Evolutionary conservation across 352 stramenopile genomes (phyloP).

Genomic region (Phytopythium montanum): DNA sequence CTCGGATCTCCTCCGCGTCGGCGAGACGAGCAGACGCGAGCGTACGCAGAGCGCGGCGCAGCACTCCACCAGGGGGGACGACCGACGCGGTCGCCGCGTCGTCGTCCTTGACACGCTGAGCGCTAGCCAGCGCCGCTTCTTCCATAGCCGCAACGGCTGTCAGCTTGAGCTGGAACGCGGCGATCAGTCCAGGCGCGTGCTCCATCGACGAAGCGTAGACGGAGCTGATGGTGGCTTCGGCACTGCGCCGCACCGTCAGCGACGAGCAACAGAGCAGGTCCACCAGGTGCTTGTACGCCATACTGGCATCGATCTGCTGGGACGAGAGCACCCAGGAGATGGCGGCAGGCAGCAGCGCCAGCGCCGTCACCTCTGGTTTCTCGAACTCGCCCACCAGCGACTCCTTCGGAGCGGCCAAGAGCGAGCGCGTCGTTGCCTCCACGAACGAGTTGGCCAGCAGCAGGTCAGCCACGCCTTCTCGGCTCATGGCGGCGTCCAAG

Average conservation of each 20-base stretch:
- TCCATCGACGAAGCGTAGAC: constrained; percentile 60
- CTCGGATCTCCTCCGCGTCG: constrained; percentile 27
- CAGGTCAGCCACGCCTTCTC: constrained; percentile 42
- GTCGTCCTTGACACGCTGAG: constrained; percentile 21
- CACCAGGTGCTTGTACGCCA: constrained; percentile 53
- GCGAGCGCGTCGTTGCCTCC: constrained; percentile 30
- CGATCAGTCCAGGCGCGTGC: constrained; percentile 44
- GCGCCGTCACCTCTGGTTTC: constrained; percentile 53
- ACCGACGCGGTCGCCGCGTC: constrained; percentile 12
- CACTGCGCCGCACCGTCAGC: constrained; percentile 45
- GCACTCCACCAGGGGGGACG: constrained; percentile 45
- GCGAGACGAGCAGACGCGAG: constrained; percentile 41
- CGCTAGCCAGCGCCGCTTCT: constrained; percentile 19
- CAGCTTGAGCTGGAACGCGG: constrained; percentile 62
- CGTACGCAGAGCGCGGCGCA: constrained; percentile 58
- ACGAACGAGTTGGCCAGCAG: constrained; percentile 54
- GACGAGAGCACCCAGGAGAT: constrained; percentile 72
- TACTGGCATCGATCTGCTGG: constrained; percentile 40
- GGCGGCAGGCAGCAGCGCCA: constrained; percentile 41
- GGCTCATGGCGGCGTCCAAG: constrained; percentile 52
- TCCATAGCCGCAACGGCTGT: constrained; percentile 30
- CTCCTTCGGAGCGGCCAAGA: constrained; percentile 28
- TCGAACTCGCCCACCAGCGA: constrained; percentile 24
- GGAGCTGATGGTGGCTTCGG: constrained; percentile 34
- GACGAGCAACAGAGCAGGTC: constrained; percentile 54